Evolutionary conservation across 768 basidiomycete genomes (phyloP), one percentile per base, ranked within the genome.

Genomic region (Boletus subcaerulescens): DNA sequence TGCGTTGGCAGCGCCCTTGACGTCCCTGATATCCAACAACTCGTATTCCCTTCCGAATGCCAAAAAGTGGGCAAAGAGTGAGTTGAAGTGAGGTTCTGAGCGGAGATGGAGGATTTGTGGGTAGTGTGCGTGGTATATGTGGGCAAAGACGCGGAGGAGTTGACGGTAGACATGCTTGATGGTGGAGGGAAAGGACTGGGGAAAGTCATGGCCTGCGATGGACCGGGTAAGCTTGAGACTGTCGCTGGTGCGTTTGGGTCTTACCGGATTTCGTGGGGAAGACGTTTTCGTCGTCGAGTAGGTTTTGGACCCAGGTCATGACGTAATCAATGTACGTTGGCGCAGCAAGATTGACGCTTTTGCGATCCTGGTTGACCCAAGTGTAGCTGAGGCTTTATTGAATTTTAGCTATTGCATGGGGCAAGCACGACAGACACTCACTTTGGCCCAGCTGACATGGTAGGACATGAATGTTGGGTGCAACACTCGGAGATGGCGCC

Each of bases 301-400:
- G 80, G 67, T 91, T 94, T 71, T 98, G 96, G 26, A 97, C 83
- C 78, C 93, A 94, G 5, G 94, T 93, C 89, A 98, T 93, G 64
- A 98, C 96, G 59, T 92, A 96, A 77, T 98, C 96, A 64, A 98
- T 93, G 72, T 98, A 98, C 1, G 91, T 95, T 7, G 96, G 93
- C 14, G 96, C 96, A 1, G 96, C 86, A 0, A 98, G 79, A 59
- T 88, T 78, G 24, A 94, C 86, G 56, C 88, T 86, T 68, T 93
- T 92, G 55, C 93, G 89, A 65, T 87, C 89, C 63, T 92, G 89
- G 66, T 92, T 95, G 55, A 90, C 87, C 96, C 96, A 98, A 1
- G 86, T 86, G 73, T 97, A 98, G 71, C 91, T 94, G 66, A 97
- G 76, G 33, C 94, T 97, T 53, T 43, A 32, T 45, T 3, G 45